Percentiles rank a stretch among this genome's conserved stretches.
phyloP scores from a whole-genome alignment of 345 rosid genomes.

The Boechera retrofracta region DNA sequence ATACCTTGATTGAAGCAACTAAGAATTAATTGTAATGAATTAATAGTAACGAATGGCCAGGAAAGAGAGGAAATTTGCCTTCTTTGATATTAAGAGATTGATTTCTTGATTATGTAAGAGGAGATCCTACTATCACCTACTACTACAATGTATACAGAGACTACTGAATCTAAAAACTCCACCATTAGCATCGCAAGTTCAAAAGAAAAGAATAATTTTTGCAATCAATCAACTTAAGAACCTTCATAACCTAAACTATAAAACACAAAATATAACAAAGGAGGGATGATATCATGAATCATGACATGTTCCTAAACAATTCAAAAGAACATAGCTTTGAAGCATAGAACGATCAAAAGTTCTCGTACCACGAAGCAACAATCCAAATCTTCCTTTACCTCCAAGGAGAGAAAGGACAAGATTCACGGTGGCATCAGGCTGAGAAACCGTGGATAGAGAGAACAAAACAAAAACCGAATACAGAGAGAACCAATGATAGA shows the following conservation, averaged over 20 bases:
- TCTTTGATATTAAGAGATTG: conserved; percentile 71
- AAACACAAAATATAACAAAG: neutral
- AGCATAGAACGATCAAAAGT: conserved; percentile 33
- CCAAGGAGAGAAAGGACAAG: conserved; percentile 76
- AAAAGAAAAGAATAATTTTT: conserved; percentile 1
- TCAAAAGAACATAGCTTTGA: neutral
- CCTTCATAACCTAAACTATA: conserved; percentile 8
- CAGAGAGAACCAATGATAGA: too few relatives aligned
- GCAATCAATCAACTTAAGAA: neutral
- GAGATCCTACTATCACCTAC: conserved; percentile 52
- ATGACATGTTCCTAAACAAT: neutral
- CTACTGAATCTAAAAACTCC: neutral
- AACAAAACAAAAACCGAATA: too few relatives aligned
- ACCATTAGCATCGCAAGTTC: neutral
- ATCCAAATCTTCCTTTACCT: conserved; percentile 97
- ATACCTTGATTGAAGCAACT: conserved; percentile 77
- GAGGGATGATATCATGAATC: too few relatives aligned
- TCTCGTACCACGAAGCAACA: conserved; percentile 92
- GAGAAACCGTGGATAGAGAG: conserved; percentile 42
- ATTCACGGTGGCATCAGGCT: conserved; percentile 64
- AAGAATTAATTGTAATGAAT: conserved; percentile 52
- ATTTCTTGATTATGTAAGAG: conserved; percentile 77
- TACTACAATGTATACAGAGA: neutral
- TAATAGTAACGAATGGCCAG: conserved; percentile 64
- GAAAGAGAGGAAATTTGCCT: conserved; percentile 88